Percentiles rank a stretch among this genome's conserved stretches.
These are phyloP conservation scores for Rhizopogon parksii DNA, from an alignment of 1,284 basidiomycete species.

Conservation along the genomic window DNA sequence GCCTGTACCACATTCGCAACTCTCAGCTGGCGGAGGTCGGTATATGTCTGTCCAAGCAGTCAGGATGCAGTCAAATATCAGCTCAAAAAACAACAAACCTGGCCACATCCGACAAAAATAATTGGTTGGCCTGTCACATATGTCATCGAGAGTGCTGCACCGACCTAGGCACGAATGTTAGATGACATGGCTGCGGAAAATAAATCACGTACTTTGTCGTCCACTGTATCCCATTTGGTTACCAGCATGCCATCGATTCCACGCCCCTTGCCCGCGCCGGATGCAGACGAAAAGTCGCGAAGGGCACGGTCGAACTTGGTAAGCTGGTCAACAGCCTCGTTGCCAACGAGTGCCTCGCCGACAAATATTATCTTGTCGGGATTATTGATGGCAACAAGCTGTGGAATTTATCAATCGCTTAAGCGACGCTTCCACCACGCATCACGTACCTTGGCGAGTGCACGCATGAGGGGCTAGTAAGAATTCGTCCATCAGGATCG, in stretches of 20 bases:
- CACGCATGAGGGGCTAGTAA: constrained; percentile 85
- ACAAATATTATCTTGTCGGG: constrained; percentile 97
- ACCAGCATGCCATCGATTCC: constrained; percentile 96
- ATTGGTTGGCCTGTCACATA: constrained; percentile 97
- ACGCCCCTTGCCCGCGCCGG: constrained; percentile 61
- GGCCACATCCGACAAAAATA: constrained; percentile 92
- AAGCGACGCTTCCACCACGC: neutral
- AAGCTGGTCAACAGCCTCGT: constrained; percentile 93
- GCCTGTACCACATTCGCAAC: constrained; percentile 93
- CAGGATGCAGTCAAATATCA: constrained; percentile 12
- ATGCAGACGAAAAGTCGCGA: constrained; percentile 77
- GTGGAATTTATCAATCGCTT: constrained; percentile 10
- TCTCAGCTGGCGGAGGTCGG: constrained; percentile 81
- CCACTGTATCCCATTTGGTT: constrained; percentile 97
- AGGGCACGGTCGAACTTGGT: constrained; percentile 91
- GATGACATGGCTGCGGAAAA: neutral
- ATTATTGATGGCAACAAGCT: constrained; percentile 86
- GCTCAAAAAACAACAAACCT: constrained; percentile 46
- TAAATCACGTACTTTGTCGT: constrained; percentile 63
- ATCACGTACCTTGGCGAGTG: constrained; percentile 76
- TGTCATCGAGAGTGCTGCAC: constrained; percentile 94
- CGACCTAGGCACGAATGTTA: constrained; percentile 53
- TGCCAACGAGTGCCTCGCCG: constrained; percentile 92
- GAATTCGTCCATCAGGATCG: constrained; percentile 3
- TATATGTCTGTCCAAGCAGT: constrained; percentile 72